Evolutionary conservation across 1,284 basidiomycete species (phyloP).

Genomic region (Apiotrichum laibachii): DNA sequence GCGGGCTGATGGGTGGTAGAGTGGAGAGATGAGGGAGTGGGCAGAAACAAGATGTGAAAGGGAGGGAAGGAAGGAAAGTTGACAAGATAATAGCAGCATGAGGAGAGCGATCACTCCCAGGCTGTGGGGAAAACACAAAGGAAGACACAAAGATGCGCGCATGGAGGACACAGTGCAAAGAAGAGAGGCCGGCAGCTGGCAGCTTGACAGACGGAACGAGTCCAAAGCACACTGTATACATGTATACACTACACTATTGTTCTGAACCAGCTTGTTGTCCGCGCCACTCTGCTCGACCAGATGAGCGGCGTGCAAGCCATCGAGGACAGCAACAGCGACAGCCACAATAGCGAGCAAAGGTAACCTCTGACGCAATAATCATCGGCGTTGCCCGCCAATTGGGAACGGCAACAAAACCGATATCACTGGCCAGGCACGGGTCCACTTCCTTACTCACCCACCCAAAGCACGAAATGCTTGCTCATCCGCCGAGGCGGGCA

Average conservation of each 20-base stretch:
- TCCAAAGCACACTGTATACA: too few relatives aligned
- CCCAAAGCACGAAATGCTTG: constrained; percentile 8
- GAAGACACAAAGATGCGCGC: too few relatives aligned
- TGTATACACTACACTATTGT: too few relatives aligned
- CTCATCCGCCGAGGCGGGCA: not conserved
- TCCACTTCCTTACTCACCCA: not conserved
- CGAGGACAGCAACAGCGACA: not conserved
- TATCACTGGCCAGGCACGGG: not conserved
- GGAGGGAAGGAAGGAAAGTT: too few relatives aligned
- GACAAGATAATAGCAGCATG: not conserved
- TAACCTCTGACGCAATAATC: too few relatives aligned
- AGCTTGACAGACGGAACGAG: too few relatives aligned
- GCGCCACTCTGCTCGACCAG: too few relatives aligned
- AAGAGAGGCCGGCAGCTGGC: too few relatives aligned
- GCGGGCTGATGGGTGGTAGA: not conserved
- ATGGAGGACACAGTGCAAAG: too few relatives aligned
- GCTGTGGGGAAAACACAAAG: too few relatives aligned
- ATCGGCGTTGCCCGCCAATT: not conserved
- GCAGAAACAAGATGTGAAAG: not conserved
- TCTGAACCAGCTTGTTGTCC: not conserved
- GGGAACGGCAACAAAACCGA: too few relatives aligned
- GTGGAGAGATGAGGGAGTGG: not conserved
- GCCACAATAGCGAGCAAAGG: not conserved
- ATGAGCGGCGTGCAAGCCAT: not conserved
- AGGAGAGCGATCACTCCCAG: too few relatives aligned